Evolutionary conservation across 495 filamentous ascomycete species (phyloP).

Genomic region (Hypoxylon lienhwacheense): DNA sequence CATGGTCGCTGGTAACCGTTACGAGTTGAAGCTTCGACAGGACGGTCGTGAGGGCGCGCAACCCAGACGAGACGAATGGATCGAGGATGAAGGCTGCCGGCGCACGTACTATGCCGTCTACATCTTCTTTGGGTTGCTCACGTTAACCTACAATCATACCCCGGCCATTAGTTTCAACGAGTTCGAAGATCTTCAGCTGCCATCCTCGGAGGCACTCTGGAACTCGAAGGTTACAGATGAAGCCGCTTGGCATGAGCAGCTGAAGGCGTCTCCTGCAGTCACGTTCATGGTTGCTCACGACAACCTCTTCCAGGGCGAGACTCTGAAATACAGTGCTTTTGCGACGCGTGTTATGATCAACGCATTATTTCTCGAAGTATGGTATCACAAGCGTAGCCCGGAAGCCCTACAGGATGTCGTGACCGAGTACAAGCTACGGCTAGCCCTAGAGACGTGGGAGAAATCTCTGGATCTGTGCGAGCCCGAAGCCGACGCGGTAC

Average conservation of each 20-base stretch:
- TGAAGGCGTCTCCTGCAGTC: conserved; percentile 67
- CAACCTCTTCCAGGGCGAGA: conserved; percentile 89
- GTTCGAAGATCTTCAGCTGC: conserved; percentile 89
- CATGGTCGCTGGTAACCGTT: conserved; percentile 97
- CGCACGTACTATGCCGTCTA: conserved; percentile 99
- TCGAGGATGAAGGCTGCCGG: conserved; percentile 93
- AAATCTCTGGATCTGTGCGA: conserved; percentile 92
- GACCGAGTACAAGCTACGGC: conserved; percentile 95
- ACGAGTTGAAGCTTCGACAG: conserved; percentile 88
- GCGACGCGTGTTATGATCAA: conserved; percentile 99
- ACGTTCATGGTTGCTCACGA: conserved; percentile 94
- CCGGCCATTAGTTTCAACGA: conserved; percentile 97
- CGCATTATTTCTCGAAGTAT: conserved; percentile 95
- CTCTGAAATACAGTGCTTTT: conserved; percentile 92
- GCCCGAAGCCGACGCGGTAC: conserved; percentile 85
- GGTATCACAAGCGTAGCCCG: conserved; percentile 97
- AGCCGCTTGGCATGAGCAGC: conserved; percentile 75
- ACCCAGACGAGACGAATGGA: conserved; percentile 87
- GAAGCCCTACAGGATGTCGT: conserved; percentile 95
- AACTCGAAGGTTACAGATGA: conserved; percentile 82
- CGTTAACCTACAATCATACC: conserved; percentile 95
- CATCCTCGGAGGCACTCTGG: conserved; percentile 94
- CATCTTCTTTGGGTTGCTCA: conserved; percentile 97
- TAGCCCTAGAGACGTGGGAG: conserved; percentile 97
- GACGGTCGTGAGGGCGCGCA: conserved; percentile 79